phyloP scores from a whole-genome alignment of 352 stramenopile genomes.

The Globisporangium mamillatum region DNA sequence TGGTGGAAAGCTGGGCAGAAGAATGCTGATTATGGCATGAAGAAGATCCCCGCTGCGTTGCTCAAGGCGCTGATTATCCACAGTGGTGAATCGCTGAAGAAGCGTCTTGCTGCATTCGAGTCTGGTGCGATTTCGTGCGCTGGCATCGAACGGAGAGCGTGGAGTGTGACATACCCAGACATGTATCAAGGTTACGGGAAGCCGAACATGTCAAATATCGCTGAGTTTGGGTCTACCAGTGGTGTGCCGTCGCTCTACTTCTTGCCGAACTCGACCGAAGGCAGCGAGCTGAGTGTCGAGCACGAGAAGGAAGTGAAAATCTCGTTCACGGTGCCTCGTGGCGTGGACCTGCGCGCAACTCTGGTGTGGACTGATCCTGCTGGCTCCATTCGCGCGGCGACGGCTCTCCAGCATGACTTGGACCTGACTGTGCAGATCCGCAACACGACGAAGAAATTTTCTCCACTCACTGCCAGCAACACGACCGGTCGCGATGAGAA shows the following conservation, averaged over 20 bases:
- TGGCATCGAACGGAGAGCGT: slow-evolving; percentile 30
- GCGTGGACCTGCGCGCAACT: slow-evolving; percentile 66
- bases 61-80: slow-evolving; percentile 84
- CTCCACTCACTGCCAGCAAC: slow-evolving; percentile 51
- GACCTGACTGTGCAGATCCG: slow-evolving; percentile 67
- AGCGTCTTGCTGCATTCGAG: slow-evolving; percentile 38
- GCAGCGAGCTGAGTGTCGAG: slow-evolving; percentile 50
- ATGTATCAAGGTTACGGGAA: slow-evolving; percentile 81
- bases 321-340: slow-evolving; percentile 62
- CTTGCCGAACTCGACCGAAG: slow-evolving; percentile 66
- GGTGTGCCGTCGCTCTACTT: slow-evolving; percentile 54
- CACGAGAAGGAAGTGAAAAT: slow-evolving; percentile 62
- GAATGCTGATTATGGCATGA: slow-evolving; percentile 53
- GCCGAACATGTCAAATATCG: slow-evolving; percentile 77
- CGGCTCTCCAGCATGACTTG: slow-evolving; percentile 75
- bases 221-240: slow-evolving; percentile 37
- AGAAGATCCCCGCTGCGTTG: slow-evolving; percentile 56
- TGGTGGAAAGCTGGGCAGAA: slow-evolving; percentile 73
- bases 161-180: slow-evolving; percentile 54
- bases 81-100: slow-evolving; percentile 55
- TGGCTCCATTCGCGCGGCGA: slow-evolving; percentile 56
- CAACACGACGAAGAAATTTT: slow-evolving; percentile 53
- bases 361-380: slow-evolving; percentile 79
- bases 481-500: slow-evolving; percentile 49
- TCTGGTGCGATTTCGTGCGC: slow-evolving; percentile 50